Percentiles rank a stretch among this genome's conserved stretches.
Evolutionary conservation across 176 grass and related monocot genomes (phyloP).

Genomic region (Eragrostis nindensis): DNA sequence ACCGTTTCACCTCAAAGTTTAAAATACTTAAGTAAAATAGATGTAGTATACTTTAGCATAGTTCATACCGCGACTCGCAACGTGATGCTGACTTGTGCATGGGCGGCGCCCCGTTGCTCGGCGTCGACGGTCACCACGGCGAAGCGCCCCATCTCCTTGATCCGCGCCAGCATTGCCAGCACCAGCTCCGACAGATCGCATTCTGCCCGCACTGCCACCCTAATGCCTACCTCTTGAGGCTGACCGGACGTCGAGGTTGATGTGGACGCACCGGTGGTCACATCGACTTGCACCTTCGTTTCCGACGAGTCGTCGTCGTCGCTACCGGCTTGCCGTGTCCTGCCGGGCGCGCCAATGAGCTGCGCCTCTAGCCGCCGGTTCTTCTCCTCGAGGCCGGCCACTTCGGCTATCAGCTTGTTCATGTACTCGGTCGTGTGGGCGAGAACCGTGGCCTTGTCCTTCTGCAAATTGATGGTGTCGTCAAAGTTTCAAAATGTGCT

Average conservation of each 20-base stretch:
- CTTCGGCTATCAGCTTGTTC: slow-evolving; percentile 49
- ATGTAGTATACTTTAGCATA: not conserved
- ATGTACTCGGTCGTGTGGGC: slow-evolving; percentile 66
- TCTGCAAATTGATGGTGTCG: slow-evolving; percentile 41
- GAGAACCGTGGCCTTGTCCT: slow-evolving; percentile 72
- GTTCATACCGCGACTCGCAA: slow-evolving; percentile 42
- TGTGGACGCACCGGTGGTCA: slow-evolving; percentile 29
- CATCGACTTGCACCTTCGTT: slow-evolving; percentile 28
- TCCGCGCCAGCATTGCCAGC: slow-evolving; percentile 27
- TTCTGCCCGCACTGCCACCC: slow-evolving; percentile 39
- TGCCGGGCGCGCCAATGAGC: slow-evolving; percentile 12
- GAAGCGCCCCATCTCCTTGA: slow-evolving; percentile 38
- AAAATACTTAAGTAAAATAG: not conserved
- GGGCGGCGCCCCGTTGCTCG: not conserved
- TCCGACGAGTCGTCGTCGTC: slow-evolving; percentile 8
- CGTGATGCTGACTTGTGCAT: slow-evolving; percentile 36
- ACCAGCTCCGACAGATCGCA: slow-evolving; percentile 49
- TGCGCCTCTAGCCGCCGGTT: slow-evolving; percentile 61
- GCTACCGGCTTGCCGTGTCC: not conserved
- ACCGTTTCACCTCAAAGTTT: too few species aligned
- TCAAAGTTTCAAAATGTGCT: not conserved
- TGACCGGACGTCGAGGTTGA: slow-evolving; percentile 17
- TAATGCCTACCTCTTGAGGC: slow-evolving; percentile 39
- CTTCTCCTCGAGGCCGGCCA: slow-evolving; percentile 49
- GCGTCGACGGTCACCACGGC: slow-evolving; percentile 43